Evolutionary conservation across 1,284 basidiomycete genomes (phyloP), one percentile per base, ranked within the genome.

Genomic region (Puccinia coronata): DNA sequence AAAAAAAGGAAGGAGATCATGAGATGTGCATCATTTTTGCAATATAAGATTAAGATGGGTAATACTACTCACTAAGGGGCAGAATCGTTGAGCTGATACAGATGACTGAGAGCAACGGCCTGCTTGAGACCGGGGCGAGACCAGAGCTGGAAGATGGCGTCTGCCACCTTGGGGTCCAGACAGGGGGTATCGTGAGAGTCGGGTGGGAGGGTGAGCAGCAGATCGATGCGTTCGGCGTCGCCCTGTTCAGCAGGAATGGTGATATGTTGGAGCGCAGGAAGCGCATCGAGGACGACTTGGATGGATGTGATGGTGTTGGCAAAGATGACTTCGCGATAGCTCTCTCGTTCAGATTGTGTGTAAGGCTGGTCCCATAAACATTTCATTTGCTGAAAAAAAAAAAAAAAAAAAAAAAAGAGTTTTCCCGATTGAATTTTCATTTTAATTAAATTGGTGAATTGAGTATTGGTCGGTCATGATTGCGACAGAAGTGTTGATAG

Each of bases 301-400:
- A 79, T 96, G 39, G 94, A 96, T 87, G 98, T 96, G 82, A 98
- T 91, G 12, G 95, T 97, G 87, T 98, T 98, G 79, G 94, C 94
- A 86, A 91, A 98, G 85, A 98, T 96, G 85, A 98, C 98, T 88
- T 98, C 96, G 87, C 95, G 95, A 90, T 97, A 98, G 57, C 92
- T 93, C 83, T 96, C 94, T 72, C 96, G 90, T 88, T 99, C 96
- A 84, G 92, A 91, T 82, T 92, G 91, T 83, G 93, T 94, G 89
- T 98, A 98, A 43, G 43, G 43, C 16, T 0, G 95, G 88, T 80
- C 87, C 87, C 86, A 89, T 85, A 25, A 16, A 43, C 43, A 43
- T 43, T 43, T 43, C 43, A 43, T 43, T 43, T 43, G 43, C 43
- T 43, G n/a, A n/a, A n/a, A n/a, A n/a, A n/a, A n/a, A n/a, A n/a